Base-by-base conservation (phyloP, 352 stramenopile species). In the Phytophthora constricta region DNA sequence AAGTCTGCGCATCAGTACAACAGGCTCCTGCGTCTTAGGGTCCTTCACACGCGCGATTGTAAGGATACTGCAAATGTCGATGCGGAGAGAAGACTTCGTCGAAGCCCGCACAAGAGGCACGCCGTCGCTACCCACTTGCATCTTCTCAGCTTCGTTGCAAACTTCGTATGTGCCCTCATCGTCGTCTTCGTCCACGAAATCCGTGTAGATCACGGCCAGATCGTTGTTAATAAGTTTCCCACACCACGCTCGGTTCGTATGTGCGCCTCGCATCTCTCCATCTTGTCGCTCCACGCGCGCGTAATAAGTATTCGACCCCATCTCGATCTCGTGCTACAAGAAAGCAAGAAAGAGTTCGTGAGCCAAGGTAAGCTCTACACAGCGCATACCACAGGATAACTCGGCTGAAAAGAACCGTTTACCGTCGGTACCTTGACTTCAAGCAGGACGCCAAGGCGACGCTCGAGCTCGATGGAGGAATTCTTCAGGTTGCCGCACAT, bases 111-210 rank as follows among this genome's bases (percentile, higher is more conserved):
- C 51, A 31, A 68, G 58, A 5, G 52, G 63, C 39, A 70, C 50
- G 11, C 52, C 63, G 49, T 68, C 70, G 26, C 47, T 59, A 16
- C 51, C 74, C 2, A 67, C 25, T 45, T 71, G 48, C n/a, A 47
- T 14, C 33, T 55, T 62, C 25, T 50, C 45, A 16, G 25, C 49
- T 58, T 65, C 48, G 25, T 53, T 42, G 16, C 42, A 42, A 26
- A 33, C 49, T 58, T 61, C 63, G 23, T 78, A 62, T 0, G 55
- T 41, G 2, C 23, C 54, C 59, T 77, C 68, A 17, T 77, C 48
- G 13, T 84, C 78, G 65, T 89, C 80, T 11, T 68, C 62, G 41
- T 89, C 76, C 20, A 81, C 76, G 51, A 76, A 87, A 39, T 87
- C 80, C 10, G 61, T 74, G 34, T 74, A 45, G 20, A 79, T 46